Evolutionary conservation across 768 basidiomycete genomes (phyloP), one percentile per base, ranked within the genome.

Genomic region (Pulveroboletus sp.): DNA sequence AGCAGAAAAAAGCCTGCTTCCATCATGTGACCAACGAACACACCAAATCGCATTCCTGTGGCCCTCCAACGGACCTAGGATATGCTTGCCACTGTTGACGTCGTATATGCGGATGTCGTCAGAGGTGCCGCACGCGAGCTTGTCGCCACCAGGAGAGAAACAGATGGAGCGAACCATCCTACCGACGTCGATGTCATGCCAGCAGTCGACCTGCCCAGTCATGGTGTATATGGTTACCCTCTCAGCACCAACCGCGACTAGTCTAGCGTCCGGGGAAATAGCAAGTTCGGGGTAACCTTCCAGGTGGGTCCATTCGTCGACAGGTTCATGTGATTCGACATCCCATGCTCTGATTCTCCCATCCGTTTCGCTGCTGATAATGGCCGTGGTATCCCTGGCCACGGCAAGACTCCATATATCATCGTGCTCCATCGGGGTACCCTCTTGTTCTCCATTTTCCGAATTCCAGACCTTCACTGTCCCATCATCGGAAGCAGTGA

Each of bases 11-110:
- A 59, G 36, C 3, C 20, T n/a, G 3, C 11, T 45, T 4, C 47
- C 43, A 4, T 55, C 57, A 8, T 5, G 47, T 13, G 53, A 39
- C 58, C 56, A 59, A 1, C 47, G 37, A 3, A 56, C 6, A 10
- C 6, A 29, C 6, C 16, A 6, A 13, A 54, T 26, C 4, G 1
- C 1, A 3, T 14, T 10, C 13, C 2, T 16, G 22, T 50, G 53
- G 7, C 42, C 41, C 3, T 16, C 1, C 1, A 46, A 8, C 6
- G 42, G 47, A 7, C 22, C 43, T 5, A 32, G 11, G 44, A 37
- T 12, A 23, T 13, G 31, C 31, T 8, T 1, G 31, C 9, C 43
- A 35, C 24, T 36, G 6, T 31, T 10, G 4, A 45, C n/a, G 10
- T 53, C 30, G 1, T 43, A 47, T 0, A 57, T n/a, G 9, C 4